Conservation (phyloP, 1,284 basidiomycete genomes). For the Pulchroboletus neoregius region DNA sequence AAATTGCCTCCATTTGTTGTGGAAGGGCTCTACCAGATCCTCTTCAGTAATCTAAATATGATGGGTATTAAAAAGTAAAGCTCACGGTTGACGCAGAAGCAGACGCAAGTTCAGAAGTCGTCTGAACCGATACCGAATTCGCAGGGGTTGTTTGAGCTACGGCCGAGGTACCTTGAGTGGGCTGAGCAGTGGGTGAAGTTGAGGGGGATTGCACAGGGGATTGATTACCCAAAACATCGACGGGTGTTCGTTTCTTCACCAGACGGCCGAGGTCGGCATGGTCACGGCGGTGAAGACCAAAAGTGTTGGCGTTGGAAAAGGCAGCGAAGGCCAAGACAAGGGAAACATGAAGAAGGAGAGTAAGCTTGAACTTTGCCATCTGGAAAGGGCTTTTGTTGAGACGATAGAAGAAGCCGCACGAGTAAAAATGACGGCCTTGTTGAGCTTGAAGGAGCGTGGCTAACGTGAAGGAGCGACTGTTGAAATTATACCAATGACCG, state of each 20-base stretch:
- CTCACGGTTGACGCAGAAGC: constrained; percentile 25
- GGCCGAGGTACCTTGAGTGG: constrained; percentile 12
- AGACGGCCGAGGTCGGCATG: constrained; percentile 62
- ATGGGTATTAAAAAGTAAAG: neutral
- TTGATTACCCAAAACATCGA: constrained; percentile 9
- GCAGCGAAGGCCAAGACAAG: constrained; percentile 48
- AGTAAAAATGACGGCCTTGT: neutral
- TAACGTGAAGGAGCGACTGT: constrained; percentile 17
- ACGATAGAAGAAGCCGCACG: neutral
- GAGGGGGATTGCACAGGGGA: constrained; percentile 10
- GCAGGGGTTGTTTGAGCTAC: constrained; percentile 12
- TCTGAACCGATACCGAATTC: constrained; percentile 15
- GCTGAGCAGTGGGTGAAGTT: constrained; percentile 14
- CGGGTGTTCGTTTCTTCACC: constrained; percentile 57
- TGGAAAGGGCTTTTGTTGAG: neutral
- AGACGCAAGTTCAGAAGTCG: constrained; percentile 11
- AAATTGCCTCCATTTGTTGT: constrained; percentile 3
- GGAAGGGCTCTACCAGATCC: constrained; percentile 17
- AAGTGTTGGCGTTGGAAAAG: constrained; percentile 44
- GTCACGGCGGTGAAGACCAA: constrained; percentile 44
- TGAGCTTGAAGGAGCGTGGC: constrained; percentile 18
- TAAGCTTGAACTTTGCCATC: constrained; percentile 45
- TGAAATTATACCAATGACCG: neutral
- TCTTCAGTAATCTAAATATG: constrained; percentile 8
- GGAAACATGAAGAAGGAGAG: constrained; percentile 56